phyloP scores from a whole-genome alignment of 192 early-diverging fungal species.

The Chytriomyces sp. region DNA sequence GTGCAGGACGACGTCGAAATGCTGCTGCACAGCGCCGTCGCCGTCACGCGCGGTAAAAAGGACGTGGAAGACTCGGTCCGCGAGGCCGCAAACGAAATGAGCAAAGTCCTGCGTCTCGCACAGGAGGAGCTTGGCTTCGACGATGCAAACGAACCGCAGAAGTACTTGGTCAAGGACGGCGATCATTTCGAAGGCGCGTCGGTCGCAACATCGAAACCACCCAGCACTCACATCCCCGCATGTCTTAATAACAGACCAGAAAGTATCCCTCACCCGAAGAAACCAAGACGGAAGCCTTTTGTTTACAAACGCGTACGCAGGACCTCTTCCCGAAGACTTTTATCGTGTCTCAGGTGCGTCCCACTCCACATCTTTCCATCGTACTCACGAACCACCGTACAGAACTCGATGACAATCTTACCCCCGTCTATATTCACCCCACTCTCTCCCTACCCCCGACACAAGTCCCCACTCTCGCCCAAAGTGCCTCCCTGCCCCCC shows the following conservation, averaged over 20 bases:
- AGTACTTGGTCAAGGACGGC: slow-evolving; percentile 11
- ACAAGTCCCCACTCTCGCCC: slow-evolving; percentile 5
- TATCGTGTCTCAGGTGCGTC: slow-evolving; percentile 12
- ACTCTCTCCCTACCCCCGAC: not conserved
- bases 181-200: not conserved
- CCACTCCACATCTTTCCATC: too few species aligned
- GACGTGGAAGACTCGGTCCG: not conserved
- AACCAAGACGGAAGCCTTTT: slow-evolving; percentile 8
- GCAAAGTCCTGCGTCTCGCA: not conserved
- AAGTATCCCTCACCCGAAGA: slow-evolving; percentile 10
- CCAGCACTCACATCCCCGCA: not conserved
- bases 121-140: not conserved
- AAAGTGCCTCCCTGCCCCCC: too few species aligned
- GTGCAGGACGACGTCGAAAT: slow-evolving; percentile 4
- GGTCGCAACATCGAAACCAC: not conserved
- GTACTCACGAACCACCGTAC: too few species aligned
- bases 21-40: not conserved
- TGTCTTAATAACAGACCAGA: not conserved
- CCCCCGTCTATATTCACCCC: slow-evolving; percentile 9
- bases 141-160: not conserved
- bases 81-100: not conserved
- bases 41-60: not conserved
- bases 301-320: slow-evolving; percentile 9
- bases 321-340: slow-evolving; percentile 14
- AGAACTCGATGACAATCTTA: slow-evolving; percentile 17